Base-by-base conservation (phyloP, 1,284 basidiomycete genomes). In the Albatrellus sp. region DNA sequence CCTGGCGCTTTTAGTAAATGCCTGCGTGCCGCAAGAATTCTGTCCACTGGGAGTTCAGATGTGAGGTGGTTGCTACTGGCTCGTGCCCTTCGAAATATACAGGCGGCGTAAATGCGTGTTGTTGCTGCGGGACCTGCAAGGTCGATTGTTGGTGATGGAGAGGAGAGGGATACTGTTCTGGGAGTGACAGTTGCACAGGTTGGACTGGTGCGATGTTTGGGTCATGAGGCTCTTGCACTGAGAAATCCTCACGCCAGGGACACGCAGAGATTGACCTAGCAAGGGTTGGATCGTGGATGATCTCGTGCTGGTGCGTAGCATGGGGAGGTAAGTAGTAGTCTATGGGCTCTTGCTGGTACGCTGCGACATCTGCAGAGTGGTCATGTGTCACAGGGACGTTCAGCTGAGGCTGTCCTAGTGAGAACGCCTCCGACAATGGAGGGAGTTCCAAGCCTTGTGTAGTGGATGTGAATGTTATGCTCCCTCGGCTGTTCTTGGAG, bases 51-150 rank as follows among this genome's bases (percentile, higher is more conserved):
- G n/a, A n/a, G 46, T 75, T 73, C 31, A 77, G 54, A 20, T 71
- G 58, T 30, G 75, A 75, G 51, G 73, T 73, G 9, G 72, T 62
- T 5, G 73, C 56, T 1, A 70, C 70, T 14, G 78, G 52, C 6
- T 76, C 75, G 2, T 77, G 60, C 40, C 71, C 67, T 0, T 68
- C 67, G 13, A 77, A 57, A 35, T 70, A 69, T 36, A 55, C 59
- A 37, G 59, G 67, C 45, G 45, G 54, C n/a, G 40, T 20, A 16
- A 46, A 50, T 13, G 39, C 36, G 31, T 39, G 46, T 16, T 46
- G 42, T 3, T 42, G 44, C 1, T 37, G 43, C 29, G 34, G 28
- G 7, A 24, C 10, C 1, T 24, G 24, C 24, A 24, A 24, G 24
- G 36, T n/a, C n/a, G n/a, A 43, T 5, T 39, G 40, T 5, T 39